Evolutionary conservation across 2,329 filamentous ascomycete genomes (phyloP).

Genomic region (Magnaporthiopsis poae): DNA sequence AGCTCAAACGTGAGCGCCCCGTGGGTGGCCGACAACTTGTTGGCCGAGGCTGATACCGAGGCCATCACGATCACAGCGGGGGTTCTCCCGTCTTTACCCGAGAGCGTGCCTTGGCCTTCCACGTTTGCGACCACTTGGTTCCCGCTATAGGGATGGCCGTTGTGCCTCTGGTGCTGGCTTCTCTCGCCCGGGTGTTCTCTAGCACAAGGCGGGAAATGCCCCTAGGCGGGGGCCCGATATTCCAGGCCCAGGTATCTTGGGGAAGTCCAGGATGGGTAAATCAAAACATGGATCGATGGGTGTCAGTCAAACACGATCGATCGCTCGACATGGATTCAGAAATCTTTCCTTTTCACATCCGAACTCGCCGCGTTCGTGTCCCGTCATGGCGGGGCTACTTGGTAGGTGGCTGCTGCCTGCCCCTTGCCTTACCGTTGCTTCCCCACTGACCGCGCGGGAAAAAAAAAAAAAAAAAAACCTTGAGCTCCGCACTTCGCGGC

Average conservation of each 20-base stretch:
- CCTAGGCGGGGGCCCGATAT: too few relatives aligned
- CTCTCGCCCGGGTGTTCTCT: not conserved
- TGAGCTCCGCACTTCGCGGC: too few relatives aligned
- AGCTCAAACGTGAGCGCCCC: constrained; percentile 23
- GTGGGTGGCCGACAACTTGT: constrained; percentile 17
- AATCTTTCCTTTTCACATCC: not conserved
- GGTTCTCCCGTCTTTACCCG: not conserved
- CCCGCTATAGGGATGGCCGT: not conserved
- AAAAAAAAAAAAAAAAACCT: too few relatives aligned
- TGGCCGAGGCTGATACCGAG: constrained; percentile 9
- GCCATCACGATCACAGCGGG: constrained; percentile 16
- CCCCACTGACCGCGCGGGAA: not conserved
- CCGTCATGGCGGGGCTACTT: too few relatives aligned
- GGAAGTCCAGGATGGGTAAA: not conserved
- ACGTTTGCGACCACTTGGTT: not conserved
- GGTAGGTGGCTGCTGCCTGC: not conserved
- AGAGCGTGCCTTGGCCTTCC: not conserved
- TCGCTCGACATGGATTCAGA: not conserved
- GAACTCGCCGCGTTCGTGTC: not conserved
- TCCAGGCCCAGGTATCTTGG: not conserved
- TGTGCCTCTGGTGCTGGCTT: not conserved
- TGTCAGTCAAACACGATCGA: not conserved
- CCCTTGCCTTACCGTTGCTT: not conserved
- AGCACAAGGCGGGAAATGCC: not conserved
- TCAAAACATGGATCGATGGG: not conserved